Percentiles rank a stretch among this genome's conserved stretches.
phyloP scores from a whole-genome alignment of 179 eudicot species.

The Beta lomatogona region DNA sequence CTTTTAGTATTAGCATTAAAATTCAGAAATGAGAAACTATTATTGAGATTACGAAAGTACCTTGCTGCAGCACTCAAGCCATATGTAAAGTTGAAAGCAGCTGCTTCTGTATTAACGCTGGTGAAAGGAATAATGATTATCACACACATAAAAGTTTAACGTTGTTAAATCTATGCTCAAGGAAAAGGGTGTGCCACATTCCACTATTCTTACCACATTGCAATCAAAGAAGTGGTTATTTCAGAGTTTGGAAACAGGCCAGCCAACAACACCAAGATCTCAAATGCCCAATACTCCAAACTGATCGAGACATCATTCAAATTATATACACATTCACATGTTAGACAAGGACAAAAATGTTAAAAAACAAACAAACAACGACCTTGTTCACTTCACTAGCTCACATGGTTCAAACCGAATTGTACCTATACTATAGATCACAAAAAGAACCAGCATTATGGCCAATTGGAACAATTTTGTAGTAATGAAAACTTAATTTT shows the following conservation, averaged over 20 bases:
- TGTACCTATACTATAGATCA: too few relatives aligned
- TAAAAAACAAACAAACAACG: too few relatives aligned
- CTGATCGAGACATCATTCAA: neutral
- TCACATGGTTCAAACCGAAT: too few relatives aligned
- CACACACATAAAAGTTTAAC: neutral
- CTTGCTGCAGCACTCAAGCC: constrained; percentile 5
- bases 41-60: neutral
- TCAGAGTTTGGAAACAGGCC: neutral
- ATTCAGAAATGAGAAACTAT: neutral
- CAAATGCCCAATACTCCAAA: neutral
- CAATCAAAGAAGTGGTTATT: neutral
- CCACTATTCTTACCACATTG: neutral
- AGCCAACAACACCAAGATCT: neutral
- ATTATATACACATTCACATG: too few relatives aligned
- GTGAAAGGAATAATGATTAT: neutral
- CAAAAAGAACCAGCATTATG: too few relatives aligned
- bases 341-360: neutral
- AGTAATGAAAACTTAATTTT: too few relatives aligned
- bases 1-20: too few relatives aligned
- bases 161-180: neutral
- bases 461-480: too few relatives aligned
- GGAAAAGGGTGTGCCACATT: neutral
- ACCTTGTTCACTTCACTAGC: too few relatives aligned
- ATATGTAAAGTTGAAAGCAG: neutral
- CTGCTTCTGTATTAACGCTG: neutral